Evolutionary conservation across 1,139 yeast genomes (phyloP), one percentile per base, ranked within the genome.

Genomic region (Hansenula sp.): DNA sequence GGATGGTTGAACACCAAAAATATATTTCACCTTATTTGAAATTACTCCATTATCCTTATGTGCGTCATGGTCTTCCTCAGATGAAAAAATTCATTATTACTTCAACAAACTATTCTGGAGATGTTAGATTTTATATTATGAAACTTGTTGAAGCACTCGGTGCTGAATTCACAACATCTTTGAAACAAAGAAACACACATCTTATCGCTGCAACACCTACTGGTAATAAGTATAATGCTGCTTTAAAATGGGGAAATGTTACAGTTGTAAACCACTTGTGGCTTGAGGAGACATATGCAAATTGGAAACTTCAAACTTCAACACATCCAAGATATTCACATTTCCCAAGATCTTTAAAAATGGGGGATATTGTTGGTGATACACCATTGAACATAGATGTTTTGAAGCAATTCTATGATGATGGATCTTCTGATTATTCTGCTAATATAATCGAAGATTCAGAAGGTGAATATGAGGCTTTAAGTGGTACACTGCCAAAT

Each of bases 101-200:
- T 5, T 75, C 87, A 6, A 82, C 97, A 0, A 87, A 87, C 53
- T 89, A 86, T 56, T 76, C 85, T 20, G 97, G 97, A 0, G 94
- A 84, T 52, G 84, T 95, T 0, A 68, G 98, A 32, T 64, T 68
- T 18, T 90, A 87, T 53, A 64, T 92, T 29, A 77, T 81, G 36
- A 70, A 71, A 38, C 65, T 92, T n/a, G 75, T 85, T 9, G 67
- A 70, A 14, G 69, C 82, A 0, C 59, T 87, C 53, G 97, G 97
- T 1, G 97, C 92, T 0, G 65, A 62, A 1, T 88, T 83, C 57
- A 82, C 95, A 2, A 77, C 82, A 31, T 79, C 83, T 3, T 66
- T 92, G 43, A 77, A 81, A 7, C 73, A 71, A 38, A 73, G 72
- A 10, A 85, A 86, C 48, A 83, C 95, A 4, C 87, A 79, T 57